These are phyloP conservation scores for Podospora pseudopauciseta DNA, from an alignment of 495 filamentous ascomycete species.

Conservation along the genomic window DNA sequence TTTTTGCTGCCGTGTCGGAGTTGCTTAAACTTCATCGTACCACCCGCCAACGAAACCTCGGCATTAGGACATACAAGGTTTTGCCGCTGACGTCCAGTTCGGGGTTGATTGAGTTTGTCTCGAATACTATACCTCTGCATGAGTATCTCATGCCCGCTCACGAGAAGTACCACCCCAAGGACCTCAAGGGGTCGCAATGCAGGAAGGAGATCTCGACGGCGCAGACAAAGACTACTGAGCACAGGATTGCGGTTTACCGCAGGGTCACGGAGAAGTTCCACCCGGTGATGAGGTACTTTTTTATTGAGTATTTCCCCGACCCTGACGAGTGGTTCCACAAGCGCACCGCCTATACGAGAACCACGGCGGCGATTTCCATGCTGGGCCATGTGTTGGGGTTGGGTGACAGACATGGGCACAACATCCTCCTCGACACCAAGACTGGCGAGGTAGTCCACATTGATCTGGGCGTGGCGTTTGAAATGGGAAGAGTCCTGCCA, in stretches of 20 bases:
- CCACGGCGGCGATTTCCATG: conserved; percentile 91
- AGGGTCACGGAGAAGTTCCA: conserved; percentile 75
- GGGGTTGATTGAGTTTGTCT: conserved; percentile 96
- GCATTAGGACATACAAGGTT: conserved; percentile 93
- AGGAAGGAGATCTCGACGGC: conserved; percentile 73
- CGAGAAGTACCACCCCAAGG: conserved; percentile 77
- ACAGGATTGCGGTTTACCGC: conserved; percentile 69
- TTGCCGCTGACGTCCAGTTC: conserved; percentile 76
- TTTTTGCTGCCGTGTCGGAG: conserved; percentile 91
- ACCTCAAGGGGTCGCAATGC: conserved; percentile 69
- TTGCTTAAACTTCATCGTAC: conserved; percentile 79
- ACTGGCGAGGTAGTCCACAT: conserved; percentile 96
- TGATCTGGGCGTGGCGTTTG: conserved; percentile 92
- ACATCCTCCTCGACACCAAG: conserved; percentile 86
- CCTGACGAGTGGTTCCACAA: conserved; percentile 93
- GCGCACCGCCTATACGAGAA: conserved; percentile 83
- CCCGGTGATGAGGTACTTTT: conserved; percentile 95
- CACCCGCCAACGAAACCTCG: conserved; percentile 82
- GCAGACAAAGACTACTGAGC: conserved; percentile 61
- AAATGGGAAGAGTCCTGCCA: conserved; percentile 87
- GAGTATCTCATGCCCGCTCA: conserved; percentile 91
- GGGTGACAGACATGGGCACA: conserved; percentile 95
- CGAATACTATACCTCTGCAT: conserved; percentile 83
- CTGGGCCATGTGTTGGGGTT: conserved; percentile 89
- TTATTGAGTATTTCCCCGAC: conserved; percentile 89